phyloP scores from a whole-genome alignment of 2,329 filamentous ascomycete species.

The Gyromitra esculenta region DNA sequence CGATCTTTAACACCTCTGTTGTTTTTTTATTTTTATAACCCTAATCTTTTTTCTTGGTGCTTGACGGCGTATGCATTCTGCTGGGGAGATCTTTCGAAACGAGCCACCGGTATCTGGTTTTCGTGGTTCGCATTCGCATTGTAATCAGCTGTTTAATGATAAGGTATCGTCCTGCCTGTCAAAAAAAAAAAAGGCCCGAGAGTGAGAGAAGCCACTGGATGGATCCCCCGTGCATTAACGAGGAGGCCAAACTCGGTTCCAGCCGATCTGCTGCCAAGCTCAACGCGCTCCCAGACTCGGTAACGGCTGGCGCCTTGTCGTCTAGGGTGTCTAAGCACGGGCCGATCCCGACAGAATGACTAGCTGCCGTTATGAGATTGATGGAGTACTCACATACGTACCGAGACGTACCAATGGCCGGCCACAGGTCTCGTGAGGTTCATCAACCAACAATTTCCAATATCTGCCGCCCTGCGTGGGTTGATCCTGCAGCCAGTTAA shows the following conservation, averaged over 20 bases:
- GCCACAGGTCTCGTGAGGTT: conserved; percentile 46
- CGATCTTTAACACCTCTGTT: conserved; percentile 45
- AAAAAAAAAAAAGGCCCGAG: conserved; percentile 34
- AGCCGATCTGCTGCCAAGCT: conserved; percentile 49
- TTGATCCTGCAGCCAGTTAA: conserved; percentile 41
- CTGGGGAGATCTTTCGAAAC: conserved; percentile 44
- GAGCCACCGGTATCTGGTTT: conserved; percentile 47
- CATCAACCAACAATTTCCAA: conserved; percentile 31
- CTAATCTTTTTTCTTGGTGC: conserved; percentile 47
- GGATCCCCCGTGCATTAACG: conserved; percentile 48
- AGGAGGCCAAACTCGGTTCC: conserved; percentile 51
- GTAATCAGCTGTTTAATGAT: conserved; percentile 50
- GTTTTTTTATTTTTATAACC: conserved; percentile 40
- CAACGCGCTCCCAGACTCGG: conserved; percentile 43
- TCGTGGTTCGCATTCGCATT: conserved; percentile 43
- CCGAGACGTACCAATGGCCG: conserved; percentile 38
- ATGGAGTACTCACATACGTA: conserved; percentile 29
- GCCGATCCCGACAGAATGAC: conserved; percentile 48
- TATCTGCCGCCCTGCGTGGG: conserved; percentile 39
- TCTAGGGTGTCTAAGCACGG: conserved; percentile 50
- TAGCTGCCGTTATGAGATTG: conserved; percentile 47
- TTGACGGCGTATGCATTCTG: conserved; percentile 51
- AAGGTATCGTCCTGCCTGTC: conserved; percentile 47
- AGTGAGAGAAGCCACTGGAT: conserved; percentile 33
- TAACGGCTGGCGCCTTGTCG: conserved; percentile 46